Conservation (phyloP, 495 filamentous ascomycete genomes). For the Pyrenopolyporus hunteri region DNA sequence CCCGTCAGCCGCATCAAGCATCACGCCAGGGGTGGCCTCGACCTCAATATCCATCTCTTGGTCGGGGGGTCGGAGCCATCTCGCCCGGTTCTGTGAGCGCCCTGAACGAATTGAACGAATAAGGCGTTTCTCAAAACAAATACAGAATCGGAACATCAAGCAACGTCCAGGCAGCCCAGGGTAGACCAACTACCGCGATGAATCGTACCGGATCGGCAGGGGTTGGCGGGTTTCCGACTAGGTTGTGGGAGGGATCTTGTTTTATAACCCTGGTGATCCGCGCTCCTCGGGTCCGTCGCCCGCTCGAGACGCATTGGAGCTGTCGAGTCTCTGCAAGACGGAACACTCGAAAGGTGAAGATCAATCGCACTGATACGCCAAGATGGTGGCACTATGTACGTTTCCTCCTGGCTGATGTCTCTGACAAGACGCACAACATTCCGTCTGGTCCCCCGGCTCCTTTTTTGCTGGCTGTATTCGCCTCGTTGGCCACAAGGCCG, state of each 20-base stretch:
- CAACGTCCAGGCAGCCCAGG: too few relatives aligned
- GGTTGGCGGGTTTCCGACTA: slow-evolving; percentile 27
- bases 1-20: too few relatives aligned
- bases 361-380: slow-evolving; percentile 16
- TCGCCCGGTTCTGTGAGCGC: too few relatives aligned
- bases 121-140: slow-evolving; percentile 27
- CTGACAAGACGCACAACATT: neutral
- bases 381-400: too few relatives aligned
- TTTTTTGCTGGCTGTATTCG: neutral
- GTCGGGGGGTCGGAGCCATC: too few relatives aligned
- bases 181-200: slow-evolving; percentile 22
- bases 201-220: slow-evolving; percentile 12
- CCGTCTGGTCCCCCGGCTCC: slow-evolving; percentile 6
- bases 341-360: slow-evolving; percentile 32
- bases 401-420: too few relatives aligned
- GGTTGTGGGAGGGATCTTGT: slow-evolving; percentile 14
- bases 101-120: too few relatives aligned
- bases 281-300: neutral
- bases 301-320: neutral
- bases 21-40: too few relatives aligned
- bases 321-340: neutral
- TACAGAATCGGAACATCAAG: neutral
- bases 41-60: too few relatives aligned
- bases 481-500: neutral
- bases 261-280: slow-evolving; percentile 28